Base-by-base conservation (phyloP, 345 rosid genomes). In the Rhodomyrtus tomentosa region DNA sequence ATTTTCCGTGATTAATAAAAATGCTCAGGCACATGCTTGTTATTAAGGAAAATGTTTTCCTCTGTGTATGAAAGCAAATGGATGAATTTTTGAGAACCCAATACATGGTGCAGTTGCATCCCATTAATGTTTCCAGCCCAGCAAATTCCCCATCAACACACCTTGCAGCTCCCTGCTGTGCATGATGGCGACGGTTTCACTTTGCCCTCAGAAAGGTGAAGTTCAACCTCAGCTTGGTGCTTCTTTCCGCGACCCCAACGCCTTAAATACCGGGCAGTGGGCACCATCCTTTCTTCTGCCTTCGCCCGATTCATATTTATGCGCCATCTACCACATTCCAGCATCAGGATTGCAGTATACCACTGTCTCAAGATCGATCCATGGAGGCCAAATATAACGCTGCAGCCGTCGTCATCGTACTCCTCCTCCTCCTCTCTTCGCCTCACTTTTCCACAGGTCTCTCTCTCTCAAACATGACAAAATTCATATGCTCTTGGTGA, bases 391-490 rank as follows among this genome's bases (percentile, higher is more conserved):
- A 84, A 29, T 59, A 81, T 58, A 27, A 56, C 32, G 25, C 84
- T 50, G 25, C 79, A 29, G 55, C 82, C 52, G 1, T 84, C 81
- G 40, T 85, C 45, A 21, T 87, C 27, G 25, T 85, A n/a, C n/a
- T 40, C 72, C n/a, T 82, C 58, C 85, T 87, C 54, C 83, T 83
- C 72, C 83, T 87, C 80, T 32, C 55, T 55, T 15, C 55, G 15
- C 85, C 84, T 20, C 25, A 15, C n/a, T 45, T 82, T 42, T 87
- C 87, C 76, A 76, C 73, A 82, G 87, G 87, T 87, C 55, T 32
- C 21, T 59, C 27, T 3, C n/a, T 27, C 59, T 29, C 18, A 40
- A 49, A 25, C 74, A 15, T 62, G 21, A 29, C 74, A 59, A 16
- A 7, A 62, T 62, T 62, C 40, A 36, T 38, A 18, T 62, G 76